Evolutionary conservation across 257 asterid genomes (phyloP).

Genomic region (Plantago elongata): DNA sequence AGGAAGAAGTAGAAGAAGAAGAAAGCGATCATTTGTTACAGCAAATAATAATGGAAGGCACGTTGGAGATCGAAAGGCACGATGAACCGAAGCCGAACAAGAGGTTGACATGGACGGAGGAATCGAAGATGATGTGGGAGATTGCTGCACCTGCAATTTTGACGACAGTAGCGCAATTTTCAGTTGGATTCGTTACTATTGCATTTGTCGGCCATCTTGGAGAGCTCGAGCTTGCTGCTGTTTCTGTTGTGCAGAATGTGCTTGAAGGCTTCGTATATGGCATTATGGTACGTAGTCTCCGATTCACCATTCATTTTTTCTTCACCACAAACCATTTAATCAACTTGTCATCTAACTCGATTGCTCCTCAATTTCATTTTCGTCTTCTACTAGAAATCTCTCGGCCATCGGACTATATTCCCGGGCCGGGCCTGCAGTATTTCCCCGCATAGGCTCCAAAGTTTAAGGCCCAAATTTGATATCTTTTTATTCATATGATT

Average conservation of each 20-base stretch:
- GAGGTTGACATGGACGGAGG: constrained; percentile 28
- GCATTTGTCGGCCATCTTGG: constrained; percentile 84
- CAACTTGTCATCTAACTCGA: too few relatives aligned
- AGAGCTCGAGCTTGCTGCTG: constrained; percentile 69
- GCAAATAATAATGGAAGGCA: constrained; percentile 27
- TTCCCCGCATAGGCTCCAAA: too few relatives aligned
- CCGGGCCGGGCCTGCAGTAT: too few relatives aligned
- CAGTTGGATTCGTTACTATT: constrained; percentile 57
- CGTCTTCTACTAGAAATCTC: too few relatives aligned
- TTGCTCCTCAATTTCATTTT: too few relatives aligned
- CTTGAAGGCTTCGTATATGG: constrained; percentile 82
- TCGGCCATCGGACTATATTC: too few relatives aligned
- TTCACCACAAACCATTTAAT: too few relatives aligned
- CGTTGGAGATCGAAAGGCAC: constrained; percentile 26
- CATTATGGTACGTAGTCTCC: constrained; percentile 63
- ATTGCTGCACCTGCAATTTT: constrained; percentile 69
- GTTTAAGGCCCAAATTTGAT: too few relatives aligned
- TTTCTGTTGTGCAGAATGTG: constrained; percentile 72
- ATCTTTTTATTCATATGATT: too few relatives aligned
- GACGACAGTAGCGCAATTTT: constrained; percentile 62
- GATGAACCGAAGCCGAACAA: too few relatives aligned
- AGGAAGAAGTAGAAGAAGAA: constrained; percentile 30
- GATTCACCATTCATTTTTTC: too few relatives aligned
- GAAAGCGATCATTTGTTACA: constrained; percentile 31
- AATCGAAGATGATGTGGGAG: constrained; percentile 64